Percentiles rank a stretch among this genome's conserved stretches.
Conservation (phyloP, 2,329 filamentous ascomycete species). For the Aspergillus viridinutans region DNA sequence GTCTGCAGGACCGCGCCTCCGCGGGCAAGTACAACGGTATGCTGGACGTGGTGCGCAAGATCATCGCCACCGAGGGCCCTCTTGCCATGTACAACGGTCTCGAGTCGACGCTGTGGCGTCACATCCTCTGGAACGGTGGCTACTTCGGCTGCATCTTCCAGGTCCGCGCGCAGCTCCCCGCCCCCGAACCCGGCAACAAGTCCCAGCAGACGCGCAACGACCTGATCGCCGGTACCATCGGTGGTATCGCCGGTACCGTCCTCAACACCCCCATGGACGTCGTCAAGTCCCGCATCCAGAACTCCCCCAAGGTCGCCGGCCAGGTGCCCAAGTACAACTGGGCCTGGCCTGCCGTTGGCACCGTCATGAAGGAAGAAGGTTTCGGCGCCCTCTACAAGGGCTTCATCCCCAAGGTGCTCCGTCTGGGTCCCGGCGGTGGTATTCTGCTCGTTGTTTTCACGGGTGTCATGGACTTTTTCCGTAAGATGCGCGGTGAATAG, state of each 20-base stretch:
- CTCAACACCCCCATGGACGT: conserved; percentile 96
- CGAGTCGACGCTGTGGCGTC: conserved; percentile 94
- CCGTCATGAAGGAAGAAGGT: conserved; percentile 89
- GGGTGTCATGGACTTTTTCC: conserved; percentile 72
- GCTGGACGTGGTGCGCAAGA: conserved; percentile 57
- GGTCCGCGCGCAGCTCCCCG: conserved; percentile 77
- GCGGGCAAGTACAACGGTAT: conserved; percentile 65
- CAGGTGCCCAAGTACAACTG: conserved; percentile 94
- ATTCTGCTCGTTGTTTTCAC: conserved; percentile 51
- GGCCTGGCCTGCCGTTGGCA: conserved; percentile 83
- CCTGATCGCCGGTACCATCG: conserved; percentile 76
- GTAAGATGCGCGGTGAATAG: conserved; percentile 55
- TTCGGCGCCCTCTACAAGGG: conserved; percentile 94
- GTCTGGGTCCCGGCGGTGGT: conserved; percentile 66
- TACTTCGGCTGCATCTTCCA: conserved; percentile 99
- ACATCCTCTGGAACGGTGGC: conserved; percentile 88
- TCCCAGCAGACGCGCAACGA: conserved; percentile 79
- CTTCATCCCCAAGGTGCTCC: conserved; percentile 89
- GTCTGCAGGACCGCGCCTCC: conserved; percentile 90
- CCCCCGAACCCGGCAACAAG: conserved; percentile 67
- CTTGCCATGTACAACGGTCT: conserved; percentile 94
- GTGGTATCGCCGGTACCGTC: conserved; percentile 86
- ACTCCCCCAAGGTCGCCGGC: conserved; percentile 79
- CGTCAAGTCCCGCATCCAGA: conserved; percentile 97
- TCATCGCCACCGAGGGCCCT: conserved; percentile 74